Conservation (phyloP, 192 early-diverging fungal species). For the Podila clonocystis region DNA sequence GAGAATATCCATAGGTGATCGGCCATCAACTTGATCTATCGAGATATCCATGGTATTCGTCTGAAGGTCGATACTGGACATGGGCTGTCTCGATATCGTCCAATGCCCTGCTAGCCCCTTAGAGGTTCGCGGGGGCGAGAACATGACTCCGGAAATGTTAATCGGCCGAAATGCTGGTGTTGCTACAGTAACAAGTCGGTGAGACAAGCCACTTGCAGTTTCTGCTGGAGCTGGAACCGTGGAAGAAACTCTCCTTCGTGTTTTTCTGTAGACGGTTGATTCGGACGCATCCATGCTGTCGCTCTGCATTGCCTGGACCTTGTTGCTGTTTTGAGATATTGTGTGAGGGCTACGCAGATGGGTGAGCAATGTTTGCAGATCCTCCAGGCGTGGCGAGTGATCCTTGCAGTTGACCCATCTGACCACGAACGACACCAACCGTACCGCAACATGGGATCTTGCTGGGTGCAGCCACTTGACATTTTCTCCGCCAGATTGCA, state of each 20-base stretch:
- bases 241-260: conserved; percentile 3
- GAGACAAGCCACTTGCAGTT: too few species aligned
- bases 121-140: conserved; percentile 34
- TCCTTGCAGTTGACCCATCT: conserved; percentile 47
- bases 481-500: conserved; percentile 1
- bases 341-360: conserved; percentile 2
- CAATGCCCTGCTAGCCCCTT: conserved; percentile 24
- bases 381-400: conserved; percentile 36
- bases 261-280: conserved; percentile 20
- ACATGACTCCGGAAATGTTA: conserved; percentile 25
- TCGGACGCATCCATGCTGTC: neutral
- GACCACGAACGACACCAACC: conserved; percentile 38
- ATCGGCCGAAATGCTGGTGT: neutral
- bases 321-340: neutral
- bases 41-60: neutral
- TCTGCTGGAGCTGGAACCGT: neutral
- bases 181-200: neutral
- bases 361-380: conserved; percentile 17
- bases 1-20: conserved; percentile 5
- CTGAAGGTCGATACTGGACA: conserved; percentile 16
- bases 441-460: conserved; percentile 27
- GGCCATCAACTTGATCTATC: neutral
- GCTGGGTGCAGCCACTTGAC: conserved; percentile 24
- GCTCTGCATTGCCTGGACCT: neutral
- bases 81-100: conserved; percentile 32